phyloP scores from a whole-genome alignment of 1,139 yeast species.

The Pichia sp. region DNA sequence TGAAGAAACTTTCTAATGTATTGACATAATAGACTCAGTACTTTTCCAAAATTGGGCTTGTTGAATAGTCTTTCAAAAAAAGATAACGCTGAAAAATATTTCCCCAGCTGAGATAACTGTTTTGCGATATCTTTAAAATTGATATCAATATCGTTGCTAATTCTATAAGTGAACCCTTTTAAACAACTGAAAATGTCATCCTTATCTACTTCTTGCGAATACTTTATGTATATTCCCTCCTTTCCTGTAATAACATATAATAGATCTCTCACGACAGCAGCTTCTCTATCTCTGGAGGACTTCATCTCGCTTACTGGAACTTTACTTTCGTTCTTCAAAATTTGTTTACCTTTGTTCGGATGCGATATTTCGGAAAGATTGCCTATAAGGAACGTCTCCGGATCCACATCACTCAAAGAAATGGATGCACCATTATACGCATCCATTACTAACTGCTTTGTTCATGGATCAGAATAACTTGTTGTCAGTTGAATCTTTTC shows the following conservation, averaged over 20 bases:
- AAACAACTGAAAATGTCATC: slow-evolving; percentile 36
- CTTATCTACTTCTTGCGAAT: slow-evolving; percentile 58
- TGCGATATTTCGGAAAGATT: neutral
- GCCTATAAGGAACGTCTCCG: slow-evolving; percentile 12
- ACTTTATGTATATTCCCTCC: slow-evolving; percentile 77
- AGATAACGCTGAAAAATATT: slow-evolving; percentile 51
- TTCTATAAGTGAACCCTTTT: slow-evolving; percentile 70
- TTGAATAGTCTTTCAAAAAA: slow-evolving; percentile 58
- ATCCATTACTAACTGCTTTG: slow-evolving; percentile 1
- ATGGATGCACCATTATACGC: neutral
- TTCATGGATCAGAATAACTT: too few relatives aligned
- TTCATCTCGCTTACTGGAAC: neutral
- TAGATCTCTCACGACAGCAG: slow-evolving; percentile 66
- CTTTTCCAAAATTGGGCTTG: slow-evolving; percentile 56
- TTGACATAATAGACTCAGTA: slow-evolving; percentile 68
- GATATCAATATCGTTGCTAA: slow-evolving; percentile 69
- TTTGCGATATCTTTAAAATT: slow-evolving; percentile 71
- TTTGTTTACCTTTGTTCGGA: slow-evolving; percentile 1
- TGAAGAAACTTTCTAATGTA: slow-evolving; percentile 50
- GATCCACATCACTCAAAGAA: slow-evolving; percentile 4
- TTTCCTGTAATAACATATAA: slow-evolving; percentile 66
- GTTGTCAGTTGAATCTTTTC: too few relatives aligned
- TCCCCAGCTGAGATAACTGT: slow-evolving; percentile 58
- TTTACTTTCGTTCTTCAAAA: neutral
- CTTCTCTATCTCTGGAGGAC: slow-evolving; percentile 51